phyloP scores from a whole-genome alignment of 352 stramenopile genomes.

The Globisporangium paroecandrum region DNA sequence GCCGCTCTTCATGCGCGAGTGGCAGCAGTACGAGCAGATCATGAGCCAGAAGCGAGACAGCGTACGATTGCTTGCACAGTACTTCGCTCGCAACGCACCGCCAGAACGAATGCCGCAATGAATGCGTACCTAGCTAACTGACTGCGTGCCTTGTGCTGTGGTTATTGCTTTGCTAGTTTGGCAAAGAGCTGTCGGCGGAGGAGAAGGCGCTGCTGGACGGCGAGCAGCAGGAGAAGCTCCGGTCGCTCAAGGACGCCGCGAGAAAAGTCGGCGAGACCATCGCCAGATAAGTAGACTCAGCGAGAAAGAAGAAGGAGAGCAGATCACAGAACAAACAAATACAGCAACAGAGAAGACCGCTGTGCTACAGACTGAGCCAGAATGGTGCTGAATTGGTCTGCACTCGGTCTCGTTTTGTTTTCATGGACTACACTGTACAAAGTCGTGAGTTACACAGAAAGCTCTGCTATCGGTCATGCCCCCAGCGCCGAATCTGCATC shows the following conservation, averaged over 20 bases:
- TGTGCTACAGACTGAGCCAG: too few relatives aligned
- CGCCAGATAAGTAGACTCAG: conserved; percentile 17
- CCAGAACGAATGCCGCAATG: not conserved
- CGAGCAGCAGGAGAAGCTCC: conserved; percentile 68
- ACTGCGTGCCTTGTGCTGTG: not conserved
- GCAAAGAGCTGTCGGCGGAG: conserved; percentile 56
- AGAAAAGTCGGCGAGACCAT: conserved; percentile 69
- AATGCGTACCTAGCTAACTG: not conserved
- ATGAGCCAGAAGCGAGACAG: conserved; percentile 51
- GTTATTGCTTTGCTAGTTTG: conserved; percentile 35
- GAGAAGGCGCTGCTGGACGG: conserved; percentile 57
- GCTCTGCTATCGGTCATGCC: too few relatives aligned
- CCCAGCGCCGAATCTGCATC: too few relatives aligned
- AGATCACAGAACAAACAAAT: not conserved
- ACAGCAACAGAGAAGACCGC: too few relatives aligned
- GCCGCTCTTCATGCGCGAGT: conserved; percentile 70
- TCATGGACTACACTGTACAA: too few relatives aligned
- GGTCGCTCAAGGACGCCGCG: conserved; percentile 65
- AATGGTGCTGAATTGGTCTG: too few relatives aligned
- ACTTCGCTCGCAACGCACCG: not conserved
- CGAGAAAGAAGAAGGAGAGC: not conserved
- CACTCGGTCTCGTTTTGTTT: too few relatives aligned
- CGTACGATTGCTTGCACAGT: conserved; percentile 19
- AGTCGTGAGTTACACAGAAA: too few relatives aligned
- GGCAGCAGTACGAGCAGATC: conserved; percentile 63